Evolutionary conservation across 768 basidiomycete genomes (phyloP).

Genomic region (Erythrobasidium yunnanense): DNA sequence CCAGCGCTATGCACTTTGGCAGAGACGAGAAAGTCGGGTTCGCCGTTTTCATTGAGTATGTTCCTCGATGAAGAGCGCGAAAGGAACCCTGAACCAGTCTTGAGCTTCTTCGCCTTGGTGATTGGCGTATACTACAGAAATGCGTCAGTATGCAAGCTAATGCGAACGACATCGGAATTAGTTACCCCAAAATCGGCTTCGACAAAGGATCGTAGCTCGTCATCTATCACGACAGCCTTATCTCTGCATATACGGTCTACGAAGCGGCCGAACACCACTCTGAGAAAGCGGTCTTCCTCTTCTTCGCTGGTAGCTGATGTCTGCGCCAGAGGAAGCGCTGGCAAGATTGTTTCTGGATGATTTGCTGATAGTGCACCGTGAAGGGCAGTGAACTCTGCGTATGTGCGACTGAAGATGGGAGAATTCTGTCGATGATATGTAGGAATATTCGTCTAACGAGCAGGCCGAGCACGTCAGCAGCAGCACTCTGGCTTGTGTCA

Average conservation of each 20-base stretch:
- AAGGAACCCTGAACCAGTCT: constrained; percentile 62
- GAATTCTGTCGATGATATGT: constrained; percentile 48
- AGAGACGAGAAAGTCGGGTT: constrained; percentile 81
- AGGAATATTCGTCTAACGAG: constrained; percentile 67
- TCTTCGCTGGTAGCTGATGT: constrained; percentile 96
- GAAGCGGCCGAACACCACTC: constrained; percentile 91
- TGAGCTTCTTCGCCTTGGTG: constrained; percentile 61
- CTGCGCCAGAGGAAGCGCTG: constrained; percentile 88
- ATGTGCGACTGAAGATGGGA: constrained; percentile 67
- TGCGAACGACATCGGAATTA: background rate
- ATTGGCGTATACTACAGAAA: constrained; percentile 48
- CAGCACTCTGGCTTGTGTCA: background rate
- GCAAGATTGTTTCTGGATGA: constrained; percentile 91
- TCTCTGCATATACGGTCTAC: constrained; percentile 85
- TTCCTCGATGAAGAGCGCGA: constrained; percentile 49
- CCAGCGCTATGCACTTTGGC: constrained; percentile 86
- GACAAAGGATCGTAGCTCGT: constrained; percentile 86
- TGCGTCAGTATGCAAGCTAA: background rate
- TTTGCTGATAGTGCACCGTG: constrained; percentile 77
- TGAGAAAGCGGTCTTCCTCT: constrained; percentile 91
- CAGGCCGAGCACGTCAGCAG: constrained; percentile 40
- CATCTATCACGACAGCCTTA: constrained; percentile 72
- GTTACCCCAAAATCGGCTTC: constrained; percentile 86
- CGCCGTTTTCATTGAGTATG: constrained; percentile 65
- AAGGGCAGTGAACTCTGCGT: constrained; percentile 86